phyloP scores from a whole-genome alignment of 1,284 basidiomycete species.

The Rhizoctonia solani region DNA sequence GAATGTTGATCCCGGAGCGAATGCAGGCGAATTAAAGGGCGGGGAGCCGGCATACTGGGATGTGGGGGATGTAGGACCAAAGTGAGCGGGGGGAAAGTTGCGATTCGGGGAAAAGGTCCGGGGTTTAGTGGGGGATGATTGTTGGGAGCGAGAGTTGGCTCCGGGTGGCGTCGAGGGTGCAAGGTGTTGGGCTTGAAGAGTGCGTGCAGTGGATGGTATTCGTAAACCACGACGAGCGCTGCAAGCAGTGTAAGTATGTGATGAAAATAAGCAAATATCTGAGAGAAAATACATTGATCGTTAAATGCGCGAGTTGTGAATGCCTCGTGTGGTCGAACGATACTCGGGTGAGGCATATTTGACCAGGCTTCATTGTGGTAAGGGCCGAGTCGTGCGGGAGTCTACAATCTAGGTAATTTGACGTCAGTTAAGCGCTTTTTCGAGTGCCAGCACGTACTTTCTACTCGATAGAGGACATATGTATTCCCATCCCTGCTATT shows the following conservation, averaged over 20 bases:
- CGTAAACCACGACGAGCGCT: constrained; percentile 93
- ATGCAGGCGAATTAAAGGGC: background rate
- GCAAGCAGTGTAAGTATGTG: constrained; percentile 1
- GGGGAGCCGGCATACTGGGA: constrained; percentile 43
- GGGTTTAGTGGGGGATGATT: constrained; percentile 13
- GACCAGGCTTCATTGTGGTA: constrained; percentile 87
- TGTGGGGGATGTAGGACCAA: constrained; percentile 56
- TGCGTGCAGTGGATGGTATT: constrained; percentile 88
- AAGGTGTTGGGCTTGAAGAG: constrained; percentile 59
- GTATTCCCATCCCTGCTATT: constrained; percentile 77
- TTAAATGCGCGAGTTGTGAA: constrained; percentile 95
- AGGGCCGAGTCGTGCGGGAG: constrained; percentile 84
- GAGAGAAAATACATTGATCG: constrained; percentile 75
- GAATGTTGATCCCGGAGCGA: background rate
- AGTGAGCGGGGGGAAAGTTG: constrained; percentile 45
- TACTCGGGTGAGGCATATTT: constrained; percentile 82
- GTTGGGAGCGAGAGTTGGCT: constrained; percentile 38
- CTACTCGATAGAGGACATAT: constrained; percentile 82
- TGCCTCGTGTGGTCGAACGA: constrained; percentile 86
- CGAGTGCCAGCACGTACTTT: constrained; percentile 61
- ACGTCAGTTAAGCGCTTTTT: background rate
- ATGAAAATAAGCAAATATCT: background rate
- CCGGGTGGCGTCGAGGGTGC: constrained; percentile 47
- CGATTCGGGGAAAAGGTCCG: constrained; percentile 22
- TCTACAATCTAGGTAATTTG: constrained; percentile 68